A percentile compares a stretch with the other conserved stretches of the same genome.
These are phyloP conservation scores for Magnolia sinica DNA, from an alignment of 164 flowering plant genomes.

Conservation along the genomic window DNA sequence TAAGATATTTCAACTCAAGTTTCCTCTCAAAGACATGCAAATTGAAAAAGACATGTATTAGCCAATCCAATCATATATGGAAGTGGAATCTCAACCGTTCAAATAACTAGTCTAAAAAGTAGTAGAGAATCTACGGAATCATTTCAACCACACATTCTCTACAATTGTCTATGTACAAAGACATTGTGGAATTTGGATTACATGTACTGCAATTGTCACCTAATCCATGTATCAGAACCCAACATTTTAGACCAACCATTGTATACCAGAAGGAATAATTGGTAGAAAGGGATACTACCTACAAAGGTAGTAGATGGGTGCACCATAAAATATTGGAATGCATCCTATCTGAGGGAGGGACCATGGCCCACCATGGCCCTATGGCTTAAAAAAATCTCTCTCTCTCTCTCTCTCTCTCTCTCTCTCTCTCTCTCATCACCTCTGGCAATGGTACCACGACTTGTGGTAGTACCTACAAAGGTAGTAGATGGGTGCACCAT, in stretches of 20 bases:
- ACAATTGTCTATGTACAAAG: not conserved
- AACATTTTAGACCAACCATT: conserved; percentile 22
- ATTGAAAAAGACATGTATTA: too few species aligned
- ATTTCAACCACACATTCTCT: not conserved
- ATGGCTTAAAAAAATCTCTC: too few species aligned
- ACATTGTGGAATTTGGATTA: not conserved
- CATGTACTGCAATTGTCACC: conserved; percentile 16
- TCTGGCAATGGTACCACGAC: too few species aligned
- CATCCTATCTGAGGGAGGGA: too few species aligned
- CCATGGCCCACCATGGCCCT: too few species aligned
- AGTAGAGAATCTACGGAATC: not conserved
- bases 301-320: conserved; percentile 20
- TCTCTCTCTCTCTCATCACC: too few species aligned
- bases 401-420: too few species aligned
- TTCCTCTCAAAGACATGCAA: too few species aligned
- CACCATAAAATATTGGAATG: conserved; percentile 22
- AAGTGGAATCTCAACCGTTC: not conserved
- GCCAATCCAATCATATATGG: too few species aligned
- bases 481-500: conserved; percentile 21
- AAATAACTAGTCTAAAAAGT: not conserved
- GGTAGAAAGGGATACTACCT: conserved; percentile 20
- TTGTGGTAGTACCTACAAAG: conserved; percentile 17
- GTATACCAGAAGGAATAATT: conserved; percentile 27
- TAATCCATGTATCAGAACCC: conserved; percentile 19
- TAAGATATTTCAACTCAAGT: too few species aligned